Conservation (phyloP, 2,329 filamentous ascomycete species). For the Penicillium carneum region DNA sequence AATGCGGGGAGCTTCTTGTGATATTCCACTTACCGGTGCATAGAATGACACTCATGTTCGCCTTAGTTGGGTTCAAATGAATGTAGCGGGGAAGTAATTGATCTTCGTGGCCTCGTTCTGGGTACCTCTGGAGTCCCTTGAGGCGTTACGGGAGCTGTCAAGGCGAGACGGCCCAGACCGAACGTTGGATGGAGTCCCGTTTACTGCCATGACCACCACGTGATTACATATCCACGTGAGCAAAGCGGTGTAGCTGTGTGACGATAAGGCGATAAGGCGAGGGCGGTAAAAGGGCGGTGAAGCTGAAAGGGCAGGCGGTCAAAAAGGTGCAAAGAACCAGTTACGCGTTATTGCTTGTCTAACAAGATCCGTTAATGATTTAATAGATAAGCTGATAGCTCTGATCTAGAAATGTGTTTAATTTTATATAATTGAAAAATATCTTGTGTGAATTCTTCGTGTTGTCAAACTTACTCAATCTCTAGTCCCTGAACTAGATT, state of each 20-base stretch:
- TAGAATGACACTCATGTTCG: conserved; percentile 69
- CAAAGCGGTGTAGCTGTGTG: conserved; percentile 1
- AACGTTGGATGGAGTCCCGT: conserved; percentile 11
- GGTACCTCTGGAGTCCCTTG: conserved; percentile 3
- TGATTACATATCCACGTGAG: background rate
- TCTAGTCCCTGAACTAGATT: background rate
- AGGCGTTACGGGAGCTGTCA: conserved; percentile 1
- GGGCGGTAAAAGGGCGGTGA: background rate
- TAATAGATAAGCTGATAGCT: fast-evolving
- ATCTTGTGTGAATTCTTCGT: no score
- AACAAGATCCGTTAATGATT: background rate
- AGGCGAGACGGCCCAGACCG: background rate
- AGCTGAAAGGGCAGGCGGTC: conserved; percentile 3
- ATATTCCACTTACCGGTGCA: conserved; percentile 64
- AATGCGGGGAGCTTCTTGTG: conserved; percentile 26
- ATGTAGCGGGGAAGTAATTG: conserved; percentile 36
- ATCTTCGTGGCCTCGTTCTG: conserved; percentile 17
- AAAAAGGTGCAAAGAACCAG: background rate
- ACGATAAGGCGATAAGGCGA: background rate
- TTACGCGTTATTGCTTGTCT: background rate
- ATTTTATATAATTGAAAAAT: background rate
- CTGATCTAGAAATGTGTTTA: no score
- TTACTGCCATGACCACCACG: conserved; percentile 11
- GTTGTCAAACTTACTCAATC: background rate
- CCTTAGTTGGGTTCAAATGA: conserved; percentile 9